Evolutionary conservation across 768 basidiomycete species (phyloP), one percentile per base, ranked within the genome.

Genomic region (Lentinula guzmanii): DNA sequence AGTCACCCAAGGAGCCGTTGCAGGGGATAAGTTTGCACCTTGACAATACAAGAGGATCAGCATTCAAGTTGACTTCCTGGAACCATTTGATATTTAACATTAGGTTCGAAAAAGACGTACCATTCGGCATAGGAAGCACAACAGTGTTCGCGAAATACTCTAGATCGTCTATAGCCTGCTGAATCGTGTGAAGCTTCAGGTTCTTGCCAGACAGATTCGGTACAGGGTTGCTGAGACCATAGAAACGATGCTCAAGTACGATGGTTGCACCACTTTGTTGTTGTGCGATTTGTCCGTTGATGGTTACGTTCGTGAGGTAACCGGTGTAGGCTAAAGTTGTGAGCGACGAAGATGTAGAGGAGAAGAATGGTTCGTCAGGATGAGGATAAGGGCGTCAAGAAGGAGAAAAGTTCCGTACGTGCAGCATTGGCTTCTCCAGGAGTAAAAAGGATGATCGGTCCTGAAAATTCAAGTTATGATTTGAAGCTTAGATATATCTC

Each of bases 151-250:
- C 74, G 62, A 84, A 84, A 67, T 78, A 77, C 11, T 71, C 80
- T 15, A 82, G 71, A 65, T 84, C 82, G 51, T 81, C 75, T 45
- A 82, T 77, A 33, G 81, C 77, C 69, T 84, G 82, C 62, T 80
- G 76, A 46, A 84, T 76, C 1, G 80, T 83, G 64, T 77, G 76
- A 31, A 74, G 60, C 60, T 70, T 67, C 37, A 84, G 70, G 61
- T 76, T 79, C 63, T 72, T 65, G 24, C 72, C 73, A 10, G 72
- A 72, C 3, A 83, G 73, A 68, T 82, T 71, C 46, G 68, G 60
- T 52, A 75, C 75, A 3, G 82, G 82, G 65, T 80, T 83, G 39
- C 79, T 81, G 9, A 70, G 65, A 2, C 82, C 82, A 53, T 77
- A 82, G 72, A 76, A 83, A 15, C 82, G 79, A 65, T 83, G 82